Evolutionary conservation across 2,329 filamentous ascomycete species (phyloP).

Genomic region (Cucurbitaria berberidis): DNA sequence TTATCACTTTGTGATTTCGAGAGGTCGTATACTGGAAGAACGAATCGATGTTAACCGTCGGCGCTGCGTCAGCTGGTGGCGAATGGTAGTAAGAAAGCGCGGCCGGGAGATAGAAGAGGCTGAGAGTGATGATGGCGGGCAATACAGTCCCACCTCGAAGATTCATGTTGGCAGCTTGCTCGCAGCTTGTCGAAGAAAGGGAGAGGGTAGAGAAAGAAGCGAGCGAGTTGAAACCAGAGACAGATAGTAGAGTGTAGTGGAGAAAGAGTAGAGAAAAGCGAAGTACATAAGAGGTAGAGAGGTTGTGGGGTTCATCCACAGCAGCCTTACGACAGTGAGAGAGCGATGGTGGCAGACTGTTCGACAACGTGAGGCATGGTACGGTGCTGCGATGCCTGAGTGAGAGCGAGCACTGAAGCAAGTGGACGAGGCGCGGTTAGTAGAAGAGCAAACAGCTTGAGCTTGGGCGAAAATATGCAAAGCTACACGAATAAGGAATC

Average conservation of each 20-base stretch:
- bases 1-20: slow-evolving; percentile 30
- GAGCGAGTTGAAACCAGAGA: background rate
- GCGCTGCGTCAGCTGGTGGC: slow-evolving; percentile 16
- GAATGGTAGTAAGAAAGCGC: slow-evolving; percentile 22
- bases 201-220: background rate
- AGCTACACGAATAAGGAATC: background rate
- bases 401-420: slow-evolving; percentile 21
- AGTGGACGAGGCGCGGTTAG: slow-evolving; percentile 12
- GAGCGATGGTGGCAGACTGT: slow-evolving; percentile 2
- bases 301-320: background rate
- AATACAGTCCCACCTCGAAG: background rate
- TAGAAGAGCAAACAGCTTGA: slow-evolving; percentile 7
- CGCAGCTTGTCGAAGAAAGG: background rate
- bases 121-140: background rate
- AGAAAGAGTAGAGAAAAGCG: slow-evolving; percentile 1
- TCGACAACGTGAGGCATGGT: slow-evolving; percentile 4
- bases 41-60: slow-evolving; percentile 22
- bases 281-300: background rate
- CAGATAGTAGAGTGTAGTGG: background rate
- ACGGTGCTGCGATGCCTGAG: slow-evolving; percentile 9
- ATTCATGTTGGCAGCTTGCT: background rate
- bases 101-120: background rate
- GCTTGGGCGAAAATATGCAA: background rate
- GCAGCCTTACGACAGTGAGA: slow-evolving; percentile 14
- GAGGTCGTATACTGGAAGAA: slow-evolving; percentile 30